Conservation (phyloP, 2,329 filamentous ascomycete species). For the Lomentospora prolificans region DNA sequence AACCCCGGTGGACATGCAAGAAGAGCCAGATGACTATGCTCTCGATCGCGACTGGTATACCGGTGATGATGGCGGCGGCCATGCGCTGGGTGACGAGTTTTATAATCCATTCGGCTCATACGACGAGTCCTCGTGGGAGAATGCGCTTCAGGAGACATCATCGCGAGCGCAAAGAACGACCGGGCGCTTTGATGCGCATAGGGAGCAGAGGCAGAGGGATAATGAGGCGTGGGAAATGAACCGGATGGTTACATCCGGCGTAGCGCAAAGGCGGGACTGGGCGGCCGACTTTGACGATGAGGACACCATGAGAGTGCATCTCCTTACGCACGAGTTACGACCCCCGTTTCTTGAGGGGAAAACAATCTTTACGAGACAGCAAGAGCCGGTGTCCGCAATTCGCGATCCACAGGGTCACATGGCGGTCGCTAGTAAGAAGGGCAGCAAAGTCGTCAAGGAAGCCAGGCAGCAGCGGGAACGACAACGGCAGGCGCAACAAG, state of each 20-base stretch:
- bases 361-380: slow-evolving; percentile 92
- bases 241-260: slow-evolving; percentile 91
- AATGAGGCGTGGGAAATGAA: slow-evolving; percentile 99
- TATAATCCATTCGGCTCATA: slow-evolving; percentile 84
- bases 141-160: slow-evolving; percentile 64
- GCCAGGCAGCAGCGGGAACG: slow-evolving; percentile 85
- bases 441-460: slow-evolving; percentile 86
- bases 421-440: slow-evolving; percentile 95
- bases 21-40: slow-evolving; percentile 60
- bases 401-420: slow-evolving; percentile 94
- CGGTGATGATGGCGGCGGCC: slow-evolving; percentile 70
- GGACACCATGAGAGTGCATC: slow-evolving; percentile 77
- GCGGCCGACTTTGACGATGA: slow-evolving; percentile 83
- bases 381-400: slow-evolving; percentile 89
- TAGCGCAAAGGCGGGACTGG: slow-evolving; percentile 80
- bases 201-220: slow-evolving; percentile 81
- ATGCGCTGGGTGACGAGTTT: slow-evolving; percentile 82
- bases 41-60: slow-evolving; percentile 91
- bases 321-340: slow-evolving; percentile 85
- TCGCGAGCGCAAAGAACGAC: slow-evolving; percentile 73
- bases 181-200: slow-evolving; percentile 56
- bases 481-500: slow-evolving; percentile 88
- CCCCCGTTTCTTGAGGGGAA: slow-evolving; percentile 92
- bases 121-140: slow-evolving; percentile 63
- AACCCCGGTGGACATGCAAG: slow-evolving; percentile 13